Conservation (phyloP, 176 grass and related monocot genomes). For the Ensete ventricosum region DNA sequence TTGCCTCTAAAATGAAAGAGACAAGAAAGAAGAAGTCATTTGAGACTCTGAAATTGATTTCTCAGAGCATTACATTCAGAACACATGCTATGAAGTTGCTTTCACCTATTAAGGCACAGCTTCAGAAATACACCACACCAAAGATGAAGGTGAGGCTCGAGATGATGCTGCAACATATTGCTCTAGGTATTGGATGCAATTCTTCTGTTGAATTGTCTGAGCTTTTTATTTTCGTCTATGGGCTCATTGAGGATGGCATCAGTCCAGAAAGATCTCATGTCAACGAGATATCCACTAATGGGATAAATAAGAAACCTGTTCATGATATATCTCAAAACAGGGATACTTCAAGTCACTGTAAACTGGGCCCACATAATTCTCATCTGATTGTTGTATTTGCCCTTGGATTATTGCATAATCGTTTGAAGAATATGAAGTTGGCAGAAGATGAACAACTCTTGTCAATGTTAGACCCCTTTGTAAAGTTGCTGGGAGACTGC, state of each 20-base stretch:
- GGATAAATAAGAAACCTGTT: constrained; percentile 25
- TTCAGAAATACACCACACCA: constrained; percentile 62
- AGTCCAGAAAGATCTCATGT: constrained; percentile 24
- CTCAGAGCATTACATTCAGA: constrained; percentile 65
- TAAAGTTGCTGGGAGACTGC: constrained; percentile 58
- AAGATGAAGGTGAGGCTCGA: constrained; percentile 62
- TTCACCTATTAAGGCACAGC: constrained; percentile 46
- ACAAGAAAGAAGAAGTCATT: constrained; percentile 90
- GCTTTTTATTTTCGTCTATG: constrained; percentile 69
- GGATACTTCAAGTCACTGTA: constrained; percentile 18
- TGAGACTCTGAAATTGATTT: constrained; percentile 73
- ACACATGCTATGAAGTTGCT: constrained; percentile 70
- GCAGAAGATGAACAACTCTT: constrained; percentile 53
- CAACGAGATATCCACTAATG: constrained; percentile 27
- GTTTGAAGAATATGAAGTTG: constrained; percentile 73
- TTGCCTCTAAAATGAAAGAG: constrained; percentile 98
- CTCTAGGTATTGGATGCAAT: constrained; percentile 74
- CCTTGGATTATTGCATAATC: constrained; percentile 55
- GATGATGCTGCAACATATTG: constrained; percentile 73
- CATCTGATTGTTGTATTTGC: constrained; percentile 72
- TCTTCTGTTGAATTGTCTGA: constrained; percentile 54
- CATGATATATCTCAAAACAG: constrained; percentile 9
- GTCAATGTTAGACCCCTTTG: constrained; percentile 81
- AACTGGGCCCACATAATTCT: constrained; percentile 39
- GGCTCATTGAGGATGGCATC: constrained; percentile 60